A percentile compares a stretch with the other conserved stretches of the same genome.
These are phyloP conservation scores for Wickerhamiella alocasiicola DNA, from an alignment of 805 yeast species.

Conservation along the genomic window DNA sequence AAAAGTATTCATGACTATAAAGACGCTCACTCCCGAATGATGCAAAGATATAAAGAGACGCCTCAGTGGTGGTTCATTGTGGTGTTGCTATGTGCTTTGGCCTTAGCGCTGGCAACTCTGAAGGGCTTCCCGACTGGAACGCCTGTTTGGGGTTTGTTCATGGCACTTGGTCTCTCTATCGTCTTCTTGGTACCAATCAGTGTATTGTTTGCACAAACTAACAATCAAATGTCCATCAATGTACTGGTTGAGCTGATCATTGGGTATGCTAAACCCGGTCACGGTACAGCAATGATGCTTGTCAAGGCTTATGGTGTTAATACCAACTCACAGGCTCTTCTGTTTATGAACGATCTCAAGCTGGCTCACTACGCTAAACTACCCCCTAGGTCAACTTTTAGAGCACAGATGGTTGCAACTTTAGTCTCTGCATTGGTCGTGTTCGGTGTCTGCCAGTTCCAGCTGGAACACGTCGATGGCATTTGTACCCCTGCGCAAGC, in stretches of 20 bases:
- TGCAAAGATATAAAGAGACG: constrained; percentile 34
- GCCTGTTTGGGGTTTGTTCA: too few relatives aligned
- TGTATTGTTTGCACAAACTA: constrained; percentile 48
- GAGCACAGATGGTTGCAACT: constrained; percentile 31
- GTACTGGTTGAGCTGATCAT: constrained; percentile 52
- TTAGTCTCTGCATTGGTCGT: constrained; percentile 32
- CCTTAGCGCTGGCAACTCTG: too few relatives aligned
- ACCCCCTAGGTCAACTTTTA: constrained; percentile 33
- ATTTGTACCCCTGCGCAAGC: constrained; percentile 36
- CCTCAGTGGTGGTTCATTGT: too few relatives aligned
- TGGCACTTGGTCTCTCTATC: constrained; percentile 38
- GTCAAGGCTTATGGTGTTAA: constrained; percentile 47
- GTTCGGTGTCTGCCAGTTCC: constrained; percentile 33
- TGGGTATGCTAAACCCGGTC: constrained; percentile 55
- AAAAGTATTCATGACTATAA: constrained; percentile 18
- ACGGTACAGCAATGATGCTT: constrained; percentile 48
- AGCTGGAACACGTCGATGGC: constrained; percentile 30
- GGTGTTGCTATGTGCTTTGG: constrained; percentile 46
- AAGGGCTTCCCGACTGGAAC: too few relatives aligned
- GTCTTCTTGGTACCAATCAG: constrained; percentile 53
- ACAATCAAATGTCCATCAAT: constrained; percentile 43
- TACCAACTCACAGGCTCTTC: constrained; percentile 48
- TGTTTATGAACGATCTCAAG: constrained; percentile 45
- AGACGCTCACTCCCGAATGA: constrained; percentile 41
- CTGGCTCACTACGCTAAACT: constrained; percentile 32